Percentiles rank a stretch among this genome's conserved stretches.
phyloP scores from a whole-genome alignment of 164 flowering plant genomes.

The Litsea cubeba region DNA sequence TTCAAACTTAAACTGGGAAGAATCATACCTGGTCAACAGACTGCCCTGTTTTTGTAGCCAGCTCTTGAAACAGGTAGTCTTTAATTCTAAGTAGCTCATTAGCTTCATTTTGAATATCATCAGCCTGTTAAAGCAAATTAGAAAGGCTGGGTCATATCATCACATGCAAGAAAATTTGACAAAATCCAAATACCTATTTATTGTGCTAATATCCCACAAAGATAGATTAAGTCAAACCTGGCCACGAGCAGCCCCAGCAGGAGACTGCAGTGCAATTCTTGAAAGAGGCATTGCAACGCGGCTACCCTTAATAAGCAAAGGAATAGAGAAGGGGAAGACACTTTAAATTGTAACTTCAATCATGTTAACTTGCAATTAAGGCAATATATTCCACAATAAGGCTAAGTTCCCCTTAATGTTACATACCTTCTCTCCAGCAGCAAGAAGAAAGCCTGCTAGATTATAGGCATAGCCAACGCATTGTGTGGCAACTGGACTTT shows the following conservation, averaged over 20 bases:
- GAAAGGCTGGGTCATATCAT: neutral
- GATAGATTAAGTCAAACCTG: conserved; percentile 45
- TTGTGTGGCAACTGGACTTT: conserved; percentile 75
- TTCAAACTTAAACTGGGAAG: neutral
- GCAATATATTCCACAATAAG: too few relatives aligned
- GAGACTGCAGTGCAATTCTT: conserved; percentile 64
- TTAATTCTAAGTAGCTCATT: conserved; percentile 72
- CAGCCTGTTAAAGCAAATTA: conserved; percentile 53
- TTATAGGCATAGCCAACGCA: conserved; percentile 72
- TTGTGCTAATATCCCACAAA: too few relatives aligned
- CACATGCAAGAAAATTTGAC: neutral
- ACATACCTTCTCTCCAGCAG: conserved; percentile 89
- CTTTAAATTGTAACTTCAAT: neutral
- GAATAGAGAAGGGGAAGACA: conserved; percentile 4
- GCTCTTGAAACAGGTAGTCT: conserved; percentile 69
- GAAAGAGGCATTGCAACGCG: conserved; percentile 79
- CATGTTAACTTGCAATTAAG: neutral
- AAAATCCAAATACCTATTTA: neutral
- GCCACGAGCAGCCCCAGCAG: conserved; percentile 92
- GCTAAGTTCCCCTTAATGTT: neutral
- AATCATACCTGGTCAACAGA: conserved; percentile 69
- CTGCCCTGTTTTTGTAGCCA: conserved; percentile 81
- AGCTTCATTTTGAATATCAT: conserved; percentile 81
- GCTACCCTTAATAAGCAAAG: conserved; percentile 43
- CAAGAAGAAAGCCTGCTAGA: conserved; percentile 76